A percentile compares a stretch with the other conserved stretches of the same genome.
Evolutionary conservation across 345 rosid species (phyloP).

Genomic region (Camelina hispida): DNA sequence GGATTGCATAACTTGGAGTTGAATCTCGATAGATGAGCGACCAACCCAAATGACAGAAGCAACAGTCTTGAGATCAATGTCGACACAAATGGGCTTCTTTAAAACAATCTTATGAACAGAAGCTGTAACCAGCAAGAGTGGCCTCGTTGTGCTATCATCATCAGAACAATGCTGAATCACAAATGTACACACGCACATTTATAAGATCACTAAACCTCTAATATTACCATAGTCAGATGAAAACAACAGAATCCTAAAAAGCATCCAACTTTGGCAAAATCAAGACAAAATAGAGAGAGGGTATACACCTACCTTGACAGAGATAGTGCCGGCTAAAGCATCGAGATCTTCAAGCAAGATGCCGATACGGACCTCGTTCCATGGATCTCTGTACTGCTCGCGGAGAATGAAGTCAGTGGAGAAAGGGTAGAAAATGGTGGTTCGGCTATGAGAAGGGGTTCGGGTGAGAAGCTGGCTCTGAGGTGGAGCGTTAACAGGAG

Average conservation of each 20-base stretch:
- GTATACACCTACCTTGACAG: conserved; percentile 81
- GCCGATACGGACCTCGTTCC: conserved; percentile 91
- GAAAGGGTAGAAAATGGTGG: conserved; percentile 66
- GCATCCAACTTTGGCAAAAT: not conserved
- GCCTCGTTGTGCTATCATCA: conserved; percentile 82
- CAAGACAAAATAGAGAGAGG: conserved; percentile 42
- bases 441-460: conserved; percentile 72
- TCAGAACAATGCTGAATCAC: conserved; percentile 71
- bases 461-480: conserved; percentile 69
- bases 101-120: conserved; percentile 84
- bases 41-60: conserved; percentile 92
- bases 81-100: conserved; percentile 75
- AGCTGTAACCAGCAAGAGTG: conserved; percentile 82
- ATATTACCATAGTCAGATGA: too few species aligned
- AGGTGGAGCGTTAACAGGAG: conserved; percentile 84
- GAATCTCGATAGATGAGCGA: conserved; percentile 81
- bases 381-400: conserved; percentile 88
- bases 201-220: too few species aligned
- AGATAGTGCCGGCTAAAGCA: conserved; percentile 89
- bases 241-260: not conserved
- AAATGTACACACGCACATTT: not conserved
- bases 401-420: conserved; percentile 70
- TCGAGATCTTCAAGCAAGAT: conserved; percentile 91
- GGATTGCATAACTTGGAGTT: conserved; percentile 72
- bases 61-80: conserved; percentile 66